Evolutionary conservation across 495 filamentous ascomycete species (phyloP).

Genomic region (Physcia stellaris): DNA sequence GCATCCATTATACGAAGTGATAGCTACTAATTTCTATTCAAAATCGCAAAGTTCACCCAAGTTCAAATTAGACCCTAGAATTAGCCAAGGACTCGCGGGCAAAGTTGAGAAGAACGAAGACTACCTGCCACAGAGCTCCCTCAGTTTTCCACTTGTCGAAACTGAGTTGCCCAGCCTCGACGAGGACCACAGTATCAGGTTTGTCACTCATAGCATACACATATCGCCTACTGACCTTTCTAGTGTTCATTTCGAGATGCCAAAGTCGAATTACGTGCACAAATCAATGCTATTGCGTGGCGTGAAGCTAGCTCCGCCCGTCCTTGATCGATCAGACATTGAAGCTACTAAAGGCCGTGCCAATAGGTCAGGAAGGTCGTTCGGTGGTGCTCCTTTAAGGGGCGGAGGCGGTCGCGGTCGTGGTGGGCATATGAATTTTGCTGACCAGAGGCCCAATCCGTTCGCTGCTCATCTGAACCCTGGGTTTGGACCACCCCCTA

Average conservation of each 20-base stretch:
- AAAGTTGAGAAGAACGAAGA: conserved; percentile 64
- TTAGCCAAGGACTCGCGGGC: conserved; percentile 71
- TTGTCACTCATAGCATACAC: conserved; percentile 18
- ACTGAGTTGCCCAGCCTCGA: conserved; percentile 62
- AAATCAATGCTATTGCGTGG: conserved; percentile 92
- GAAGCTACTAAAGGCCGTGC: conserved; percentile 49
- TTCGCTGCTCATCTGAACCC: conserved; percentile 41
- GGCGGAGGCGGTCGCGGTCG: conserved; percentile 31
- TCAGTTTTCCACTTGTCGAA: conserved; percentile 50
- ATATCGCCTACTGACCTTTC: conserved; percentile 19
- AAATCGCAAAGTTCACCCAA: conserved; percentile 59
- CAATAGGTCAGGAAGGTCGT: conserved; percentile 42
- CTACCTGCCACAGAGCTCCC: conserved; percentile 59
- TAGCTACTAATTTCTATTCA: conserved; percentile 74
- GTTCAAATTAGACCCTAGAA: conserved; percentile 54
- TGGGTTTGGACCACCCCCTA: conserved; percentile 24
- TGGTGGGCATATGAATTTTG: conserved; percentile 39
- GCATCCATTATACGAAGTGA: conserved; percentile 69
- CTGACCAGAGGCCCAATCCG: conserved; percentile 32
- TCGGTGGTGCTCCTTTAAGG: conserved; percentile 47
- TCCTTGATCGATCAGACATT: conserved; percentile 60
- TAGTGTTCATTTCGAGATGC: conserved; percentile 77
- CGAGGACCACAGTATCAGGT: conserved; percentile 74
- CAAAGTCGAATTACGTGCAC: conserved; percentile 53
- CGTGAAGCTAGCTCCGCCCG: conserved; percentile 53